phyloP scores from a whole-genome alignment of 2,329 filamentous ascomycete species.

The Diaporthe sp. region DNA sequence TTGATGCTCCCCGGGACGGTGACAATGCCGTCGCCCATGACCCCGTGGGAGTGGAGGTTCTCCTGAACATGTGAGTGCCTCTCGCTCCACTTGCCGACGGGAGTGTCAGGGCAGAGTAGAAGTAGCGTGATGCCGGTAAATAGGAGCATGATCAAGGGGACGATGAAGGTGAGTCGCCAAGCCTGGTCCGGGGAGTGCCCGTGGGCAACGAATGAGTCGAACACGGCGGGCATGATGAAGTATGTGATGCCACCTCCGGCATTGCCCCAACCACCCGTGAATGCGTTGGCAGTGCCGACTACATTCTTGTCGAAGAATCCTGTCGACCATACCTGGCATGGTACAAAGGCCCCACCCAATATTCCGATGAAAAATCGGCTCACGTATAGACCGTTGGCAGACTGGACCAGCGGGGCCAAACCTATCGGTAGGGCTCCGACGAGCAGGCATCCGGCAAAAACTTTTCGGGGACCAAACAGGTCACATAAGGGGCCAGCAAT shows the following conservation, averaged over 20 bases:
- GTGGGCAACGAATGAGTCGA: conserved; percentile 77
- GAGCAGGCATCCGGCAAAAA: conserved; percentile 84
- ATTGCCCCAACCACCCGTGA: conserved; percentile 89
- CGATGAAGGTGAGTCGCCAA: conserved; percentile 88
- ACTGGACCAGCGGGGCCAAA: conserved; percentile 82
- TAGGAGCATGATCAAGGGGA: conserved; percentile 84
- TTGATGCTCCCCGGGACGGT: conserved; percentile 65
- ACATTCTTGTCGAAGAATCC: conserved; percentile 95
- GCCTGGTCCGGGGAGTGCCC: conserved; percentile 76
- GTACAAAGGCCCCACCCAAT: conserved; percentile 83
- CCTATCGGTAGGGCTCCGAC: conserved; percentile 85
- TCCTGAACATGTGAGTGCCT: conserved; percentile 56
- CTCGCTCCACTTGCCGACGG: conserved; percentile 85
- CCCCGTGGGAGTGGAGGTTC: conserved; percentile 65
- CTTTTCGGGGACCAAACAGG: conserved; percentile 82
- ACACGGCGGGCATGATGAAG: conserved; percentile 93
- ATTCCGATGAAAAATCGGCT: conserved; percentile 87
- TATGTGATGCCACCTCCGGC: conserved; percentile 92
- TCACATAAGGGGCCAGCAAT: conserved; percentile 89
- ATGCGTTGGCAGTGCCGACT: conserved; percentile 88
- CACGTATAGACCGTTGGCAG: conserved; percentile 76
- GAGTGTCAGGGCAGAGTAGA: conserved; percentile 83
- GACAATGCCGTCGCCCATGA: conserved; percentile 56
- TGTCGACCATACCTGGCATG: conserved; percentile 93
- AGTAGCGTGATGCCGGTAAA: conserved; percentile 77